phyloP scores from a whole-genome alignment of 2,329 filamentous ascomycete genomes.

The Sclerotinia spermophila region DNA sequence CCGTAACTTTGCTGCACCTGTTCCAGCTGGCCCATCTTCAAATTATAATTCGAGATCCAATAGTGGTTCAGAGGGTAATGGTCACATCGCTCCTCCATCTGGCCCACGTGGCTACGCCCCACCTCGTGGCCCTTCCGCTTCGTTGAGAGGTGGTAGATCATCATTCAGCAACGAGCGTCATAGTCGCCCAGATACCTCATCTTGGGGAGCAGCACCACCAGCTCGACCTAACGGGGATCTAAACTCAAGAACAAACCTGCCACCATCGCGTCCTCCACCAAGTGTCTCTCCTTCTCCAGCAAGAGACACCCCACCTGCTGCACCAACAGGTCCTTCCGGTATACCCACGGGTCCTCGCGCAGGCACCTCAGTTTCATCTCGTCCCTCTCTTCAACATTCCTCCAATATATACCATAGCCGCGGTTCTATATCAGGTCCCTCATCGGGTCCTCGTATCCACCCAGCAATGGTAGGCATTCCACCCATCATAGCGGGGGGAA shows the following conservation, averaged over 20 bases:
- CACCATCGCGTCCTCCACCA: constrained; percentile 27
- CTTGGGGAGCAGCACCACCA: constrained; percentile 33
- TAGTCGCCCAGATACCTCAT: constrained; percentile 30
- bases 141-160: constrained; percentile 33
- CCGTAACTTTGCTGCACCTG: constrained; percentile 34
- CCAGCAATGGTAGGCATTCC: constrained; percentile 37
- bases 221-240: constrained; percentile 22
- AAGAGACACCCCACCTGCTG: constrained; percentile 25
- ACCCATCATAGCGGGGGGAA: constrained; percentile 35
- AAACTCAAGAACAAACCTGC: constrained; percentile 25
- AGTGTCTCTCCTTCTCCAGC: constrained; percentile 33
- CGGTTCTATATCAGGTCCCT: constrained; percentile 18
- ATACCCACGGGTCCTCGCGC: constrained; percentile 36
- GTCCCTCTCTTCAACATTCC: constrained; percentile 31
- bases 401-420: constrained; percentile 29
- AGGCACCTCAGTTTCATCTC: constrained; percentile 27
- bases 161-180: constrained; percentile 33
- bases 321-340: constrained; percentile 33
- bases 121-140: constrained; percentile 28
- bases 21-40: constrained; percentile 18
- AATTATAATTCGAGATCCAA: constrained; percentile 24
- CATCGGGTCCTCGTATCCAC: constrained; percentile 33
- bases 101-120: constrained; percentile 37
- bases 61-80: constrained; percentile 24
- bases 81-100: constrained; percentile 30